Base-by-base conservation (phyloP, 768 basidiomycete genomes). In the Trametes cinnabarina region DNA sequence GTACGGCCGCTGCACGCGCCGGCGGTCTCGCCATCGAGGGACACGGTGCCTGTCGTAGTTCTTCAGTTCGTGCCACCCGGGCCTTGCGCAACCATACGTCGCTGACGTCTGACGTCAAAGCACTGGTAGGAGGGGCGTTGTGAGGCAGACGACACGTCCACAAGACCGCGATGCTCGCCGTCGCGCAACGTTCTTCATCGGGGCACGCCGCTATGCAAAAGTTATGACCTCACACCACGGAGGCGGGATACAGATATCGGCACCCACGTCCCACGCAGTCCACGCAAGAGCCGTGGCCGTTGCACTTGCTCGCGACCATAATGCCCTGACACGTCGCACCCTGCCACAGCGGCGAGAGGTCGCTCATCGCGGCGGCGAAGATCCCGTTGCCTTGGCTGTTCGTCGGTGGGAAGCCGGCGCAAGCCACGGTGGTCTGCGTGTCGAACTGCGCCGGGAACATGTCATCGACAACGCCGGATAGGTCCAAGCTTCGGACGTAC, bases 331-430 rank as follows among this genome's bases (percentile, higher is more conserved):
- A 72, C 23, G 47, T 55, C 11, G 65, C 63, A 8, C 71, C 69
- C 9, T 61, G 63, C 71, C 72, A 73, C 3, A 73, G 63, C 9
- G 71, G 71, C 15, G 70, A 70, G 4, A 71, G 58, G 54, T 72
- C 70, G 57, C 61, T 61, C 67, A 71, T 70, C 11, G 70, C 70
- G 22, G 71, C 69, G 14, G 72, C 69, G 57, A 68, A 71, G 37
- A 70, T 69, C 20, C 61, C 63, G 42, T 44, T 66, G 11, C 69
- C 71, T 60, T 72, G 71, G 26, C 65, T 68, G 47, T 72, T 71
- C 42, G 63, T 66, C 2, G 69, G 65, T 11, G 63, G 51, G 48
- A 68, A 70, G 9, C 69, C 68, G 30, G 60, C 42, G 22, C 63
- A 64, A 4, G 63, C 63, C 14, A 64, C 63, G n/a, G 34, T 57